Evolutionary conservation across 768 basidiomycete genomes (phyloP).

Genomic region (Leccinum incarnatum): DNA sequence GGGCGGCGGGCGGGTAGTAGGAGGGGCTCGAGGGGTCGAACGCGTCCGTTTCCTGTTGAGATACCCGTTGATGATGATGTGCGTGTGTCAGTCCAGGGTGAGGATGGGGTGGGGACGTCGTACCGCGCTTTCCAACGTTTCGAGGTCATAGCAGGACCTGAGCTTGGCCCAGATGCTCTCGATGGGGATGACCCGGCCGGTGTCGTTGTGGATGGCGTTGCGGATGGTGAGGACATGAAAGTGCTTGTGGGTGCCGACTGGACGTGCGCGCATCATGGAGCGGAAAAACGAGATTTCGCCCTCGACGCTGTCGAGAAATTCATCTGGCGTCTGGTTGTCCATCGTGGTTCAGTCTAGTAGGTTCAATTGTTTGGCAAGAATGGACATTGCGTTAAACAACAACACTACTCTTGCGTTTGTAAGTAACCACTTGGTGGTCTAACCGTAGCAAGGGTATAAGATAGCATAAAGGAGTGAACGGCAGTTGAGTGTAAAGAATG

Average conservation of each 20-base stretch:
- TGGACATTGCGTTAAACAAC: conserved; percentile 21
- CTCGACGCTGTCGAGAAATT: conserved; percentile 67
- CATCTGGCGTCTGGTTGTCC: conserved; percentile 30
- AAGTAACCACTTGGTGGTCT: conserved; percentile 7
- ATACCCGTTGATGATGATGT: too few species aligned
- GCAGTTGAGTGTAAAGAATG: conserved; percentile 22
- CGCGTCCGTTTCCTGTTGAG: conserved; percentile 41
- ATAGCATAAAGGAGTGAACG: conserved; percentile 26
- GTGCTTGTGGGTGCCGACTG: conserved; percentile 79
- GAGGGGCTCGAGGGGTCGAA: conserved; percentile 43
- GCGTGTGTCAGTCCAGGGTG: neutral
- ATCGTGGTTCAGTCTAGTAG: conserved; percentile 9
- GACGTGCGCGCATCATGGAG: conserved; percentile 75
- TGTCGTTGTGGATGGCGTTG: conserved; percentile 68
- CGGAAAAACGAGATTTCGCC: conserved; percentile 87
- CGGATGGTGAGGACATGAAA: conserved; percentile 79
- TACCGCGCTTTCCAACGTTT: conserved; percentile 66
- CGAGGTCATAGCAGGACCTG: conserved; percentile 67
- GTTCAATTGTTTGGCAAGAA: conserved; percentile 22
- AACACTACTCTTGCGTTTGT: conserved; percentile 23
- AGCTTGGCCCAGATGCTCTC: conserved; percentile 78
- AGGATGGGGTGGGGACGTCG: neutral
- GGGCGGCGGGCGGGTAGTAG: conserved; percentile 36
- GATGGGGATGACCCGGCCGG: conserved; percentile 54
- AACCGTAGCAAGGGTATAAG: conserved; percentile 25